Evolutionary conservation across 2,329 filamentous ascomycete genomes (phyloP), one percentile per base, ranked within the genome.

Genomic region (Trichoderma sp.): DNA sequence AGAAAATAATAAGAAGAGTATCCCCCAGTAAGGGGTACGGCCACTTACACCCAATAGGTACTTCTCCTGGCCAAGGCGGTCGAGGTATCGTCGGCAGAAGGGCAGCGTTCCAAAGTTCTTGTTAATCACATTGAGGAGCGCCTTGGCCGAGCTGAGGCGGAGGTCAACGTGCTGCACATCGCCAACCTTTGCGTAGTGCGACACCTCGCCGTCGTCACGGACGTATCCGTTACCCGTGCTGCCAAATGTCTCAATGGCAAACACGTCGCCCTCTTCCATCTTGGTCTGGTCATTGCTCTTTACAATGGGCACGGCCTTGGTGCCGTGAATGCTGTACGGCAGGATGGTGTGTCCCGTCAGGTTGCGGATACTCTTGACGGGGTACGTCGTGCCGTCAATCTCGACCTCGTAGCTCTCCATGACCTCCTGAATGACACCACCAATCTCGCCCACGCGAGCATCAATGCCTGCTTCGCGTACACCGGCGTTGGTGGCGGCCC

Each of bases 211-310:
- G 82, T 97, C 93, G 79, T 98, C 94, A 75, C 90, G 86, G 71
- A 97, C 93, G 79, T 93, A 92, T 75, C 94, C 95, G 80, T 93
- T 95, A 74, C 95, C 95, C 26, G 95, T 98, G 80, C 92, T 96
- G 73, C 95, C 95, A 81, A 98, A 98, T 0, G 95, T 98, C 85
- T 98, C 95, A 77, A 98, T 97, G 75, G 95, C 95, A 81, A 97
- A 98, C 21, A 94, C 91, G 79, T 98, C 95, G 56, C 94, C 94
- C 83, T 98, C 95, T 84, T 98, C 95, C 95, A 98, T 98, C 87
- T 97, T 97, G 67, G 94, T 97, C 80, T 91, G 90, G 78, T 97
- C 93, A 74, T 89, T 89, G 74, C 90, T 91, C 85, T 97, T 97
- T 74, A 98, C 94, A 78, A 98, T 97, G 0, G 95, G 95, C 66